phyloP scores from a whole-genome alignment of 306 rosid species.

The Glycine latifolia region DNA sequence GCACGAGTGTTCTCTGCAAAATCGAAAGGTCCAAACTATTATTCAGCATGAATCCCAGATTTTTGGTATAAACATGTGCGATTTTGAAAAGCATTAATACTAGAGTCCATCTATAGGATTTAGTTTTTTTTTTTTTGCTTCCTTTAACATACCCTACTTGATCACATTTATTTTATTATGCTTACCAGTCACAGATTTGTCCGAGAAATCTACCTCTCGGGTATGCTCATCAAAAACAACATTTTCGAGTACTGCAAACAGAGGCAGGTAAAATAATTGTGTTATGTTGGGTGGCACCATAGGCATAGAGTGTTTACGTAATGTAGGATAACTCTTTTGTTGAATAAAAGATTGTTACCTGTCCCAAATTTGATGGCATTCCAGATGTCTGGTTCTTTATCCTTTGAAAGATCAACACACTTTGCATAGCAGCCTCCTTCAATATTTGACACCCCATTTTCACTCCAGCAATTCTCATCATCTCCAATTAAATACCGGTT shows the following conservation, averaged over 20 bases:
- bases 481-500: constrained; percentile 81
- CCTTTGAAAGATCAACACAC: constrained; percentile 77
- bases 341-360: constrained; percentile 48
- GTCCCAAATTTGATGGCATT: constrained; percentile 85
- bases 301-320: background rate
- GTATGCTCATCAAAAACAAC: constrained; percentile 80
- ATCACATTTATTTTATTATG: background rate
- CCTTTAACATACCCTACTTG: background rate
- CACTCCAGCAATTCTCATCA: constrained; percentile 89
- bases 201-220: constrained; percentile 76
- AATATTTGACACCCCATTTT: constrained; percentile 82
- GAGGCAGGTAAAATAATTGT: constrained; percentile 27
- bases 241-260: constrained; percentile 72
- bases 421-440: constrained; percentile 95
- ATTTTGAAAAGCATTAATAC: no score
- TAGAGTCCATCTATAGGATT: no score
- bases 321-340: background rate
- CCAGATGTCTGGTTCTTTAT: constrained; percentile 85
- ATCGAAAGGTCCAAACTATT: background rate
- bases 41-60: no score
- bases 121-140: background rate
- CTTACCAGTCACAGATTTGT: constrained; percentile 79
- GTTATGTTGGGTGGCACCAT: constrained; percentile 29
- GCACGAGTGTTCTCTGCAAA: constrained; percentile 85
- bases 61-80: no score